phyloP scores from a whole-genome alignment of 1,284 basidiomycete genomes.

The Ceratobasidium sp. region DNA sequence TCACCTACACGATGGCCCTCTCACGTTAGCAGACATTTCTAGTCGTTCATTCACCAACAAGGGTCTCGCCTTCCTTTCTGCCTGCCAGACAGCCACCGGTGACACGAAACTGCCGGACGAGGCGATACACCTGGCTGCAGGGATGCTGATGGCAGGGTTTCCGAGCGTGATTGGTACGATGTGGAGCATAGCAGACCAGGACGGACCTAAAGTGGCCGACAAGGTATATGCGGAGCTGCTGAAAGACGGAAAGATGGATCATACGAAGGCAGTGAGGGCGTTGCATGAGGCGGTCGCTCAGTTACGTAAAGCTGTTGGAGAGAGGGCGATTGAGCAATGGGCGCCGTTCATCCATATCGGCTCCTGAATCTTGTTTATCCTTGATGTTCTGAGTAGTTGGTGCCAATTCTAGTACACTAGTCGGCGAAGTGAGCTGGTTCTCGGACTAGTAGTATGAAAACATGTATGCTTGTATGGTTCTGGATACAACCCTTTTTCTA shows the following conservation, averaged over 20 bases:
- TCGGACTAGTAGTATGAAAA: no score
- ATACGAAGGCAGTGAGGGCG: background rate
- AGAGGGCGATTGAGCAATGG: background rate
- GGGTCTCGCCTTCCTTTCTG: conserved; percentile 1
- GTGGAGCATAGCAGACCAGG: background rate
- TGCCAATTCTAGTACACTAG: no score
- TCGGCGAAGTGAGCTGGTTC: no score
- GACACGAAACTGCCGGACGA: background rate
- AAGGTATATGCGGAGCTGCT: background rate
- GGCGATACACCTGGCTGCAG: background rate
- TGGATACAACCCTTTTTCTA: no score
- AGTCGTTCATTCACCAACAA: background rate
- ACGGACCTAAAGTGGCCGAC: background rate
- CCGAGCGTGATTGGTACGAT: conserved; percentile 2
- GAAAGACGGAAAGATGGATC: no score
- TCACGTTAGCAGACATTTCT: conserved; percentile 2
- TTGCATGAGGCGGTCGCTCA: conserved; percentile 2
- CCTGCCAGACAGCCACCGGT: background rate
- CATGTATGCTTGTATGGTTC: no score
- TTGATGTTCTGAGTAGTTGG: no score
- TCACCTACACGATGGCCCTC: background rate
- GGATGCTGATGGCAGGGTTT: conserved; percentile 1
- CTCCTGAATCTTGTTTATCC: no score
- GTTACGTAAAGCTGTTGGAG: background rate
- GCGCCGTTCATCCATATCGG: background rate